These are phyloP conservation scores for Helianthus tuberosus DNA, from an alignment of 129 eudicot genomes.

Conservation along the genomic window DNA sequence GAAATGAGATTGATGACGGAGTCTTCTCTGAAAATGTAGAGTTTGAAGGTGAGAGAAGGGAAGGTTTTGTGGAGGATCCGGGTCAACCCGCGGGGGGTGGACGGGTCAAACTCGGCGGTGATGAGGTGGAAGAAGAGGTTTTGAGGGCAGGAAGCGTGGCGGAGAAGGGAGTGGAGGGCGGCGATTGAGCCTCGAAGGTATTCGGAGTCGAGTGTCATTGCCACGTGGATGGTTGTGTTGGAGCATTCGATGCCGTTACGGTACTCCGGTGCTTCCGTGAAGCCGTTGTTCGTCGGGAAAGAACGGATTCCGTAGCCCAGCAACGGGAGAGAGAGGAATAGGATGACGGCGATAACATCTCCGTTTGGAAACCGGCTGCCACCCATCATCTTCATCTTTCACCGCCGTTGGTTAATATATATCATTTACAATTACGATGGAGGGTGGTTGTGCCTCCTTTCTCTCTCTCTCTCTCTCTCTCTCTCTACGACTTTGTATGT, in stretches of 20 bases:
- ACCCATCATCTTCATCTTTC: neutral
- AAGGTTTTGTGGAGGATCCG: conserved; percentile 63
- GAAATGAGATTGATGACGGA: conserved; percentile 66
- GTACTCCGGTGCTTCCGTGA: conserved; percentile 80
- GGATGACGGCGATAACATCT: neutral
- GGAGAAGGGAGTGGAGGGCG: conserved; percentile 83
- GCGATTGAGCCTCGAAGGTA: conserved; percentile 82
- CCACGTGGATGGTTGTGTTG: conserved; percentile 51
- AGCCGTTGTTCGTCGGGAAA: conserved; percentile 42
- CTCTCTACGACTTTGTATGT: conserved; percentile 11
- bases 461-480: conserved; percentile 9
- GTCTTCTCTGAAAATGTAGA: conserved; percentile 70
- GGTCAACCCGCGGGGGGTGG: conserved; percentile 63
- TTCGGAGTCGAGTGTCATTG: conserved; percentile 87
- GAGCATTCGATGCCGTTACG: conserved; percentile 58
- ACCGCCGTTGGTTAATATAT: conserved; percentile 19
- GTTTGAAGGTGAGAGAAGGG: conserved; percentile 74
- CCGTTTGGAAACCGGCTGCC: conserved; percentile 14
- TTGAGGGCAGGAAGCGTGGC: conserved; percentile 89
- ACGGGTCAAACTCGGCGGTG: conserved; percentile 85
- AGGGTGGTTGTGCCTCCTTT: neutral
- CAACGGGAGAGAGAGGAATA: conserved; percentile 35
- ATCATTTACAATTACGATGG: neutral
- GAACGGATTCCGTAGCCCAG: conserved; percentile 52
- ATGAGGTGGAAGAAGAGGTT: conserved; percentile 73